Conservation (phyloP, 257 asterid genomes). For the Solanum clarkiae region DNA sequence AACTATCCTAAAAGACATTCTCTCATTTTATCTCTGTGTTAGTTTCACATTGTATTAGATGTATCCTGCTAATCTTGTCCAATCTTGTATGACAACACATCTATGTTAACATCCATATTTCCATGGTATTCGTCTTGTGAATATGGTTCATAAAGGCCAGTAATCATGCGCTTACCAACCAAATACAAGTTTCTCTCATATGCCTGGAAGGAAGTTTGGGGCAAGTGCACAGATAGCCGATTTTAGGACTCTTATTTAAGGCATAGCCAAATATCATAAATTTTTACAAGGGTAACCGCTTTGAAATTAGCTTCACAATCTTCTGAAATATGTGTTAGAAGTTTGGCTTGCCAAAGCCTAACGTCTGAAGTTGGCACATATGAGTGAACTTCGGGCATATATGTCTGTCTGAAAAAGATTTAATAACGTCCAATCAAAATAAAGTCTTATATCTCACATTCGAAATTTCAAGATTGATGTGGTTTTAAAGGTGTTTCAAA, state of each 20-base stretch:
- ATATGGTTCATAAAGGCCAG: neutral
- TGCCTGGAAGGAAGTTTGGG: neutral
- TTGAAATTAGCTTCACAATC: neutral
- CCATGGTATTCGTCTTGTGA: neutral
- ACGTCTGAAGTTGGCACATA: neutral
- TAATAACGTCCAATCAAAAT: neutral
- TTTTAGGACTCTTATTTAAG: neutral
- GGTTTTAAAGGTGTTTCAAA: neutral
- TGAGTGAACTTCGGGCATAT: neutral
- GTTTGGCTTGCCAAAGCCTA: neutral
- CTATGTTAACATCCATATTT: neutral
- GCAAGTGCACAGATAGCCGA: neutral
- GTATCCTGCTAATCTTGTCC: neutral
- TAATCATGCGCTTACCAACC: neutral
- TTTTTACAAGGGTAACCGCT: neutral
- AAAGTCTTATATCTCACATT: neutral
- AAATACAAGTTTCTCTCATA: neutral
- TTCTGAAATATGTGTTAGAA: neutral
- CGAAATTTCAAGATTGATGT: neutral
- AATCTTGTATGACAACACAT: neutral
- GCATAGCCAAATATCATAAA: neutral
- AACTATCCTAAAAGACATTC: neutral
- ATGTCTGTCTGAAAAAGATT: neutral
- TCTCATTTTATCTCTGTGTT: neutral
- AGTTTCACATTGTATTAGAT: neutral